A percentile compares a stretch with the other conserved stretches of the same genome.
Evolutionary conservation across 352 stramenopile species (phyloP).

Genomic region (Phytophthora parvispora): DNA sequence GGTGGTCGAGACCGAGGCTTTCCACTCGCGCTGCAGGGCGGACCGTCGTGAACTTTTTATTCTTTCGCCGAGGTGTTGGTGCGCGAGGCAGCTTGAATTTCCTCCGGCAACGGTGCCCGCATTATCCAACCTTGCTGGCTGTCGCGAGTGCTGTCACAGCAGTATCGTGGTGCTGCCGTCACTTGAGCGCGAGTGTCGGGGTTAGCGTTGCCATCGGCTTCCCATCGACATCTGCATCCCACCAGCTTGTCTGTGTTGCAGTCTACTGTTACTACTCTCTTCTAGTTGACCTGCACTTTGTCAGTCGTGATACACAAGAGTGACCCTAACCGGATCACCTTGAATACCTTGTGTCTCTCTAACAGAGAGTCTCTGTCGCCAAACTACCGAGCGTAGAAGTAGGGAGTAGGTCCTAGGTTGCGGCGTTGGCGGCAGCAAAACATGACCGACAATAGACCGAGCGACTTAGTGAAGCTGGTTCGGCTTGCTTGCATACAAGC

Average conservation of each 20-base stretch:
- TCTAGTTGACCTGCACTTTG: slow-evolving; percentile 15
- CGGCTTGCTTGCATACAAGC: slow-evolving; percentile 45
- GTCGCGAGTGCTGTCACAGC: background rate
- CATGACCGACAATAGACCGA: too few species aligned
- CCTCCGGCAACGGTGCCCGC: background rate
- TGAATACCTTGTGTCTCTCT: slow-evolving; percentile 6
- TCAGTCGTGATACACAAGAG: background rate
- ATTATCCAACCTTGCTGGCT: background rate
- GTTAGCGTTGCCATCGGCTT: background rate
- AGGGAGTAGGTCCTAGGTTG: too few species aligned
- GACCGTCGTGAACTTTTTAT: slow-evolving; percentile 27
- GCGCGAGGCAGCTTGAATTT: background rate
- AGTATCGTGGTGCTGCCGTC: background rate
- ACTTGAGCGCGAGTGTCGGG: background rate
- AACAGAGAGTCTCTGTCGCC: too few species aligned
- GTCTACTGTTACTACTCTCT: background rate
- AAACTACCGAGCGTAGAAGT: too few species aligned
- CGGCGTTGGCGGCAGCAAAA: too few species aligned
- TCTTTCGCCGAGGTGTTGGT: background rate
- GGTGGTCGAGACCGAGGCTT: slow-evolving; percentile 11
- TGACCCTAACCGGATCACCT: too few species aligned
- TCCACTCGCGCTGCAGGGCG: slow-evolving; percentile 23
- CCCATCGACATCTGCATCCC: background rate
- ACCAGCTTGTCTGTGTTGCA: slow-evolving; percentile 21
- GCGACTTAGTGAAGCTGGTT: slow-evolving; percentile 2